Conservation (phyloP, 2,329 filamentous ascomycete species). For the Leptographium radiaticola region DNA sequence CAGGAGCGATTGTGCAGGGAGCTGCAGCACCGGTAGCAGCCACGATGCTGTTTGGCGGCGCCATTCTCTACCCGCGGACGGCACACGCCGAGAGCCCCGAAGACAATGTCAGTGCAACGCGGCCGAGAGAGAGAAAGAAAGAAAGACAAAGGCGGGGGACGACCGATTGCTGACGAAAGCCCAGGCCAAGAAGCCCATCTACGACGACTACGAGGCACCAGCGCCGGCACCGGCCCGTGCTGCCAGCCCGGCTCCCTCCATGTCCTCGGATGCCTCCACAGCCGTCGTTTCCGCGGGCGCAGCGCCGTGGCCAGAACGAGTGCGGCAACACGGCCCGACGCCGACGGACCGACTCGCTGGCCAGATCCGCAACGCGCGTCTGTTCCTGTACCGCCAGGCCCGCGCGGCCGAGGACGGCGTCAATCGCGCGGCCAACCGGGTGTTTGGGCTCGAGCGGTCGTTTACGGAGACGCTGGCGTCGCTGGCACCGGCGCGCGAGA, state of each 20-base stretch:
- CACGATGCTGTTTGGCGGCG: slow-evolving; percentile 33
- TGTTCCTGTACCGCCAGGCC: slow-evolving; percentile 68
- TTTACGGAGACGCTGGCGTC: slow-evolving; percentile 84
- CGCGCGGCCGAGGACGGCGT: slow-evolving; percentile 66
- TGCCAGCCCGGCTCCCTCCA: slow-evolving; percentile 7
- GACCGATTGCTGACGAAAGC: neutral
- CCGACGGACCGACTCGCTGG: slow-evolving; percentile 81
- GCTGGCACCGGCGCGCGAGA: slow-evolving; percentile 73
- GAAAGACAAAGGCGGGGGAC: neutral
- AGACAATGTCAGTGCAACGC: slow-evolving; percentile 10
- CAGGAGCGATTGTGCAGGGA: slow-evolving; percentile 22
- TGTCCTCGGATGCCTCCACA: neutral
- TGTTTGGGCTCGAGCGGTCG: slow-evolving; percentile 74
- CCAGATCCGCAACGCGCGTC: slow-evolving; percentile 66
- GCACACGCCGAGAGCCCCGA: slow-evolving; percentile 38
- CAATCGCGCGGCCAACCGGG: slow-evolving; percentile 68
- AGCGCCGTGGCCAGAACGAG: slow-evolving; percentile 5
- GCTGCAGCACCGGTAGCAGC: slow-evolving; percentile 40
- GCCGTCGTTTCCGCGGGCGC: neutral
- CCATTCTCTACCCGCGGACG: slow-evolving; percentile 32
- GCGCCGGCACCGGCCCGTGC: slow-evolving; percentile 11
- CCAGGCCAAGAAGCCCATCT: slow-evolving; percentile 58
- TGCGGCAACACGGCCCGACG: slow-evolving; percentile 40
- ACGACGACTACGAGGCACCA: slow-evolving; percentile 50
- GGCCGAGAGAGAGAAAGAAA: neutral